Evolutionary conservation across 164 flowering plant genomes (phyloP).

Genomic region (Echeveria elegans): DNA sequence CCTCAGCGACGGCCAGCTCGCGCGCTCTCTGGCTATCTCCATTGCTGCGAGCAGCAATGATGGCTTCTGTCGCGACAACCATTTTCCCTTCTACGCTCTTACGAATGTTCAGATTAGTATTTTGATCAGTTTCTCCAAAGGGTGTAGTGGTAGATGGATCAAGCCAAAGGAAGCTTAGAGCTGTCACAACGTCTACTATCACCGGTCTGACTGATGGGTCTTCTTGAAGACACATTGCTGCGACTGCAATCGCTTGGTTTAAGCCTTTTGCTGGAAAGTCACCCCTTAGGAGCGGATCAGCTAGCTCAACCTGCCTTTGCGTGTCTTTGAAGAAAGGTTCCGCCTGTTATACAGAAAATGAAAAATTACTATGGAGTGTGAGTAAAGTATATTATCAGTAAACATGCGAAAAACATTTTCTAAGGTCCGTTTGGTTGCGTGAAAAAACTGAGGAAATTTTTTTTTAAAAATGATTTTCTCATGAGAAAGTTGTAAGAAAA

Average conservation of each 20-base stretch:
- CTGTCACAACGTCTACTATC: slow-evolving; percentile 42
- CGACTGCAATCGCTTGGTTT: slow-evolving; percentile 57
- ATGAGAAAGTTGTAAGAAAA: no score
- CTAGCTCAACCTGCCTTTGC: slow-evolving; percentile 36
- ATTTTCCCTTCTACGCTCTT: neutral
- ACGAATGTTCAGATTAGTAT: neutral
- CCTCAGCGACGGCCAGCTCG: slow-evolving; percentile 4
- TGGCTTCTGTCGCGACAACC: neutral
- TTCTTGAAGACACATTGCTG: slow-evolving; percentile 65
- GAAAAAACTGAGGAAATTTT: no score
- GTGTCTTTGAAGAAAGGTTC: slow-evolving; percentile 47
- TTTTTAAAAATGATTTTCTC: no score
- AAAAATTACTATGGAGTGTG: neutral
- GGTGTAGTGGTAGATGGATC: neutral
- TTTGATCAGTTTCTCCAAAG: neutral
- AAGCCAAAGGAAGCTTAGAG: slow-evolving; percentile 37
- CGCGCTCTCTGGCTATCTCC: slow-evolving; percentile 5
- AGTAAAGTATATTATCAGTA: neutral
- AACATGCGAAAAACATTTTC: no score
- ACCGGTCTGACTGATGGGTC: slow-evolving; percentile 43
- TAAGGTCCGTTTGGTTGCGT: no score
- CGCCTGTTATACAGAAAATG: slow-evolving; percentile 31
- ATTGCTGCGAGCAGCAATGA: neutral
- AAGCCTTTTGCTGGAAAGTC: slow-evolving; percentile 36
- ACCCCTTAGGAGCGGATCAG: slow-evolving; percentile 46